Conservation (phyloP, 495 filamentous ascomycete genomes). For the Letharia lupina region DNA sequence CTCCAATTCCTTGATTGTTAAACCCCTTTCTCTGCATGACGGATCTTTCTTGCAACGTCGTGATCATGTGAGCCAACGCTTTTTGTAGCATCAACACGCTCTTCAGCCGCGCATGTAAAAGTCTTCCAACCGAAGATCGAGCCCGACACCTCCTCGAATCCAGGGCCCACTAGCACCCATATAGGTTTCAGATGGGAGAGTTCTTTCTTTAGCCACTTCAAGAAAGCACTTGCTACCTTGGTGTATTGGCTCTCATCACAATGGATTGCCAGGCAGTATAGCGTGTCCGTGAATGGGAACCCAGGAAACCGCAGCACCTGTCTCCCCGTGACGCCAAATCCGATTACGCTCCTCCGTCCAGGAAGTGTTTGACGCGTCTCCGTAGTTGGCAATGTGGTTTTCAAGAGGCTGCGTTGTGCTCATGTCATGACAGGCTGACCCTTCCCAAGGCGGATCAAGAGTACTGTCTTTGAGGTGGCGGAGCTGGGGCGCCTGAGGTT, state of each 20-base stretch:
- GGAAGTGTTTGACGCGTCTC: conserved; percentile 78
- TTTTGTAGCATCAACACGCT: conserved; percentile 59
- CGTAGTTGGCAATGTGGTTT: conserved; percentile 81
- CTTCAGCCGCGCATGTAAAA: conserved; percentile 74
- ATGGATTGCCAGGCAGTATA: conserved; percentile 72
- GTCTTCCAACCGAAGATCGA: conserved; percentile 73
- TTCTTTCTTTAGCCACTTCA: conserved; percentile 61
- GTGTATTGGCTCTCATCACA: conserved; percentile 61
- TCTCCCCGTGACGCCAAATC: conserved; percentile 68
- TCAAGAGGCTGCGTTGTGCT: conserved; percentile 61
- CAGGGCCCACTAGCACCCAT: conserved; percentile 64
- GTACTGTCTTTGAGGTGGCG: conserved; percentile 76
- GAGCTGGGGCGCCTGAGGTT: conserved; percentile 42
- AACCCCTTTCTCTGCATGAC: conserved; percentile 70
- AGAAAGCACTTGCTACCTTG: conserved; percentile 60
- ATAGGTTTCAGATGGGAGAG: conserved; percentile 65
- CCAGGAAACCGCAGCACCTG: conserved; percentile 72
- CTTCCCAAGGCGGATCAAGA: conserved; percentile 50
- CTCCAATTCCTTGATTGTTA: conserved; percentile 60
- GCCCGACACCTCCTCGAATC: conserved; percentile 65
- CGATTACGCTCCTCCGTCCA: conserved; percentile 78
- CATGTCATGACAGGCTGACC: conserved; percentile 28
- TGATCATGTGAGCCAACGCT: conserved; percentile 46
- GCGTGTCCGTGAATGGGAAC: conserved; percentile 63
- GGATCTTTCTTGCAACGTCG: conserved; percentile 60